Base-by-base conservation (phyloP, 768 basidiomycete genomes). In the Mycena capillaripes region DNA sequence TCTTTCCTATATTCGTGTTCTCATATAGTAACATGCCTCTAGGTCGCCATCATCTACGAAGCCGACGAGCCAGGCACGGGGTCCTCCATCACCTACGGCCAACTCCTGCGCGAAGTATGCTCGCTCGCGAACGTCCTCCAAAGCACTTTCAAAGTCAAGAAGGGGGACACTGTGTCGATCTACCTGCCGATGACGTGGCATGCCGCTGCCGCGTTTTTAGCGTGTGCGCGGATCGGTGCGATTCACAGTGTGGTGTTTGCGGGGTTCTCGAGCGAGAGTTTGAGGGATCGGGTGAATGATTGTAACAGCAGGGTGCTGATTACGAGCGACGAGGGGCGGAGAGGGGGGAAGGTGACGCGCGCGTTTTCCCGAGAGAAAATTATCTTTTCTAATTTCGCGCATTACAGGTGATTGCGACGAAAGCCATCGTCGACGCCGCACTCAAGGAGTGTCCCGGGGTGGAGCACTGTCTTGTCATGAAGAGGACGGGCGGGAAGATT, bases 1-100 rank as follows among this genome's bases (percentile, higher is more conserved):
- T 25, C 36, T 5, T 14, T 11, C 7, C 21, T 38, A n/a, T 57
- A 19, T 10, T 8, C 32, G 11, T 36, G 7, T 10, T 42, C 12
- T 36, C 34, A 36, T 12, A 6, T 36, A 12, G 34, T 36, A 2
- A 19, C 32, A n/a, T 7, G 7, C 7, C 56, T 25, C 14, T 75
- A 96, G 94, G 91, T 92, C 30, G 97, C 97, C 32, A 98, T 99
- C 83, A 97, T 99, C 82, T 99, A 97, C 85, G 97, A 99, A 82
- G 97, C 97, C 1, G 97, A 99, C 78, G 97, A 99, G 81, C 94
- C 97, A 0, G 91, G 88, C 66, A 88, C 95, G 56, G 94, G 95
- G 58, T 80, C 89, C 70, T 87, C 92, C 56, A 87, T 99, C 80
- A 86, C 92, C 27, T 99, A 94, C 81, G 87, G 89, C 21, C 90